These are phyloP conservation scores for Phaeosphaeriaceae sp. DNA, from an alignment of 2,329 filamentous ascomycete species.

Conservation along the genomic window DNA sequence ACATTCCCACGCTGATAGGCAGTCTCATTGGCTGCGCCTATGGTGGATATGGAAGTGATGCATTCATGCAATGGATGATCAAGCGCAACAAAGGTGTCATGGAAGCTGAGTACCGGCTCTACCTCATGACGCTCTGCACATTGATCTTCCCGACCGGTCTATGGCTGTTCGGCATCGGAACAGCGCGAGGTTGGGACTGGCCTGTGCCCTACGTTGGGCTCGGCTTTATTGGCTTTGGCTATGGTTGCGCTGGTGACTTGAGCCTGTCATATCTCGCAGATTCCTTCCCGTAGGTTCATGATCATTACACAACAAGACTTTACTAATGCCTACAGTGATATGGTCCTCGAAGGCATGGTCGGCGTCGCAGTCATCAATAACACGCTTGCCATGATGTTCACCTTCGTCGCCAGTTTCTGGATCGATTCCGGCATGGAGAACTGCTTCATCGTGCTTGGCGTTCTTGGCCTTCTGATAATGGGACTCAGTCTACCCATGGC, in stretches of 20 bases:
- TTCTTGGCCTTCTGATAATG: neutral
- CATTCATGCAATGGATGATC: neutral
- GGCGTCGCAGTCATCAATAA: neutral
- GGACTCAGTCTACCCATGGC: neutral
- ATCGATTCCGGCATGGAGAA: neutral
- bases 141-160: neutral
- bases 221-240: neutral
- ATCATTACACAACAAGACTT: neutral
- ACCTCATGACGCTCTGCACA: neutral
- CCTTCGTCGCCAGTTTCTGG: neutral
- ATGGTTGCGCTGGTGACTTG: neutral
- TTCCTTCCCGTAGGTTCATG: neutral
- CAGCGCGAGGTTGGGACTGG: neutral
- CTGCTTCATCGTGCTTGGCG: neutral
- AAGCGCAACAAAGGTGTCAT: neutral
- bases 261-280: neutral
- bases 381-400: neutral
- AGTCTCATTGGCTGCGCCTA: neutral
- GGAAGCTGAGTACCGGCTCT: neutral
- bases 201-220: neutral
- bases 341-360: neutral
- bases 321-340: neutral
- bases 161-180: neutral
- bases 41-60: neutral
- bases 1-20: neutral